Percentiles rank a stretch among this genome's conserved stretches.
Conservation (phyloP, 805 yeast species). For the Barnettozyma botsteinii region DNA sequence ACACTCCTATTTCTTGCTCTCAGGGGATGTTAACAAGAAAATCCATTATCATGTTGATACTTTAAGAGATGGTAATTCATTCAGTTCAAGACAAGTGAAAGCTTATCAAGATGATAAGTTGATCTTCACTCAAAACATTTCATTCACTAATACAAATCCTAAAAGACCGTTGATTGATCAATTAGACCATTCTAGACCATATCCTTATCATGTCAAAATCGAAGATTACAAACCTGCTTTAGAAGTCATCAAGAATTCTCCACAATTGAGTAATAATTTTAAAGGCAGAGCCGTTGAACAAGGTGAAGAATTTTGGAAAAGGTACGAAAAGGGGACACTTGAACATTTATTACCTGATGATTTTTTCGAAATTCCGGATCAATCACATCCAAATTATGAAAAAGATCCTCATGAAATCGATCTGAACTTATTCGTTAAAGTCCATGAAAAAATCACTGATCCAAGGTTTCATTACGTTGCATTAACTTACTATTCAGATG, state of each 20-base stretch:
- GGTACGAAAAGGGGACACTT: constrained; percentile 22
- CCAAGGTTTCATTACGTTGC: constrained; percentile 46
- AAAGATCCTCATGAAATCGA: constrained; percentile 18
- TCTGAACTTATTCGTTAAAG: constrained; percentile 14
- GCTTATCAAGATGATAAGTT: constrained; percentile 49
- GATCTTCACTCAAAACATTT: constrained; percentile 46
- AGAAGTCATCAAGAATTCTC: constrained; percentile 10
- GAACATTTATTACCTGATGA: constrained; percentile 32
- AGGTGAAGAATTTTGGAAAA: background rate
- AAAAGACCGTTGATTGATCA: constrained; percentile 8
- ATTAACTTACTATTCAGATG: constrained; percentile 54
- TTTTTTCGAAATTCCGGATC: constrained; percentile 24
- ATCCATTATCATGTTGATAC: constrained; percentile 49
- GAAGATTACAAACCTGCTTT: constrained; percentile 13
- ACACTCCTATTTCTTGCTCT: constrained; percentile 55
- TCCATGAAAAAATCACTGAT: constrained; percentile 16
- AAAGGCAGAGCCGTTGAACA: background rate
- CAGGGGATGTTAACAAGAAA: constrained; percentile 42
- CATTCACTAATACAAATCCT: constrained; percentile 15
- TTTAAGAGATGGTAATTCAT: constrained; percentile 47
- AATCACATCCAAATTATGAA: constrained; percentile 11
- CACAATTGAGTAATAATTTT: background rate
- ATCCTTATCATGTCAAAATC: constrained; percentile 12
- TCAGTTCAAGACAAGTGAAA: constrained; percentile 46
- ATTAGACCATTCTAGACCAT: constrained; percentile 14